Conservation (phyloP, 2,329 filamentous ascomycete species). For the Trichocomaceae sp. region DNA sequence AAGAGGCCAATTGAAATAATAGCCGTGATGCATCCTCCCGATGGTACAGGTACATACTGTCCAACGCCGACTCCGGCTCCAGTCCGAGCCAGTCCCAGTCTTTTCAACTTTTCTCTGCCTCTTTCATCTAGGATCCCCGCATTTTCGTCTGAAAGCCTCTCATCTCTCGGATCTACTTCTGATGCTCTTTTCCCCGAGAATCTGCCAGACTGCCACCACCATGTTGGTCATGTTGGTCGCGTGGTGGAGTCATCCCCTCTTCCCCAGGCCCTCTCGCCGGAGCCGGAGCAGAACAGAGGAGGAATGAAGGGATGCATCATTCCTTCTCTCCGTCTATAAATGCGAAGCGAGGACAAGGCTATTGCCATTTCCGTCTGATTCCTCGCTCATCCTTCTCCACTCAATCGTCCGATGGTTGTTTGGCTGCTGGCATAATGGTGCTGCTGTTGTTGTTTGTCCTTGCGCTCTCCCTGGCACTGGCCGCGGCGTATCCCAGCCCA, state of each 20-base stretch:
- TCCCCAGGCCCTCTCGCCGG: too few species aligned
- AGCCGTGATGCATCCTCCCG: too few species aligned
- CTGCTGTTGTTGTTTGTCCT: background rate
- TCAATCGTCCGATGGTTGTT: background rate
- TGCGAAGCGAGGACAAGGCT: background rate
- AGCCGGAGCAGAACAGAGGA: background rate
- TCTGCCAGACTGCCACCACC: too few species aligned
- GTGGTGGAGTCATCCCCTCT: too few species aligned
- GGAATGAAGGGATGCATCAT: background rate
- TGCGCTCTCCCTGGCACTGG: background rate
- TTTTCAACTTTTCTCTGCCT: too few species aligned
- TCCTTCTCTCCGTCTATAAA: background rate
- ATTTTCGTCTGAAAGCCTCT: background rate
- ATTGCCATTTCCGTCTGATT: background rate
- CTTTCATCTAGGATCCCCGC: background rate
- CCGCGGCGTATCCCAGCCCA: background rate
- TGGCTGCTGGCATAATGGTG: background rate
- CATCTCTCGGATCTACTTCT: background rate
- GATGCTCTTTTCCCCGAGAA: too few species aligned
- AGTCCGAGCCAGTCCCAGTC: too few species aligned
- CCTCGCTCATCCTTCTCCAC: too few species aligned
- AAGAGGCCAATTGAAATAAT: too few species aligned
- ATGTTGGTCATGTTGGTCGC: too few species aligned
- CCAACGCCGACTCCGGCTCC: background rate
- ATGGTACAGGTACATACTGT: background rate